These are phyloP conservation scores for Plasmodium yoelii DNA, from an alignment of 169 alveolate genomes.

Conservation along the genomic window DNA sequence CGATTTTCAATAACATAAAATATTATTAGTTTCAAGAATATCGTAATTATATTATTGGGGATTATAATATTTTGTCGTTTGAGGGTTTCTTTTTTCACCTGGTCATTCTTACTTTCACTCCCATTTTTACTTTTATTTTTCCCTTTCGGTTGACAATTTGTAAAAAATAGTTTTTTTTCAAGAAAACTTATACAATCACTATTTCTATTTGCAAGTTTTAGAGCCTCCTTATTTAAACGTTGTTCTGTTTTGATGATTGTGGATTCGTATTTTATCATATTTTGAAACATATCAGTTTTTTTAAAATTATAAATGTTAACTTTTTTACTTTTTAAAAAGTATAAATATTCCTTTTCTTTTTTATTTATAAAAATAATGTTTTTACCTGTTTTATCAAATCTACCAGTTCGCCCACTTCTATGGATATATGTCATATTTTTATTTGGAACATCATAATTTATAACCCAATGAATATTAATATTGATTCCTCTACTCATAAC, in stretches of 20 bases:
- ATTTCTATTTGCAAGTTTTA: not conserved
- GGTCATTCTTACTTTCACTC: not conserved
- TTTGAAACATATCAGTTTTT: conserved; percentile 31
- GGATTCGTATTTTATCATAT: conserved; percentile 30
- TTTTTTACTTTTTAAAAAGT: conserved; percentile 62
- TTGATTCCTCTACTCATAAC: conserved; percentile 69
- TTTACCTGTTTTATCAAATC: conserved; percentile 69
- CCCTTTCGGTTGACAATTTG: not conserved
- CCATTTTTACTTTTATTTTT: not conserved
- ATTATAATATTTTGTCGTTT: conserved; percentile 24
- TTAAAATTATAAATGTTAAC: conserved; percentile 43
- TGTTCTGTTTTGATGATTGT: conserved; percentile 12
- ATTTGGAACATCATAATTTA: conserved; percentile 64
- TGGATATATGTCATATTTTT: conserved; percentile 70
- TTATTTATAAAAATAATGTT: conserved; percentile 36
- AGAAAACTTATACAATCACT: not conserved
- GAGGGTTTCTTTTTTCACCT: not conserved
- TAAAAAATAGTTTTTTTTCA: not conserved
- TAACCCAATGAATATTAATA: conserved; percentile 58
- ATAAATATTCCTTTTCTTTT: conserved; percentile 61
- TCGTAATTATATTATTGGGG: conserved; percentile 33
- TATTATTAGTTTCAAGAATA: conserved; percentile 29
- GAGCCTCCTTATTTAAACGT: conserved; percentile 13
- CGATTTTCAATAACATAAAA: conserved; percentile 58
- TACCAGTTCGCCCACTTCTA: conserved; percentile 69